Percentiles rank a stretch among this genome's conserved stretches.
phyloP scores from a whole-genome alignment of 2,329 filamentous ascomycete genomes.

The Endothia cerciana region DNA sequence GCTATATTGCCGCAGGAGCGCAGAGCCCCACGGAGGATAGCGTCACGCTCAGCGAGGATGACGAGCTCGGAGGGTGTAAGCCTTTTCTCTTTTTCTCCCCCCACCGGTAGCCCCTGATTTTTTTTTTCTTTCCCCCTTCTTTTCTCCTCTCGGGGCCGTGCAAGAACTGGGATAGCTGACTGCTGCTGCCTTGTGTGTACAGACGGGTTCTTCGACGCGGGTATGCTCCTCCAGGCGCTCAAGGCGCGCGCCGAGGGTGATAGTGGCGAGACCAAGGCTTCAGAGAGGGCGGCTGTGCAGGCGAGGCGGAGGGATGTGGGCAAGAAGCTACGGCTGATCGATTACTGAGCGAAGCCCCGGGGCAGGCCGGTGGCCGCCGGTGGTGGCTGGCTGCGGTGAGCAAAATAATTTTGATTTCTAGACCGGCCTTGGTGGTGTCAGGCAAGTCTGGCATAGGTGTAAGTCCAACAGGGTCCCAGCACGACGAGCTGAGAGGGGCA shows the following conservation, averaged over 20 bases:
- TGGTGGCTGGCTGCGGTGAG: too few species aligned
- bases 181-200: constrained; percentile 39
- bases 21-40: constrained; percentile 71
- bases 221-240: constrained; percentile 88
- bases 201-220: constrained; percentile 98
- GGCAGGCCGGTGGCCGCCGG: too few species aligned
- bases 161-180: constrained; percentile 4
- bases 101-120: too few species aligned
- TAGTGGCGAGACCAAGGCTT: constrained; percentile 54
- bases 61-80: constrained; percentile 92
- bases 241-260: constrained; percentile 69
- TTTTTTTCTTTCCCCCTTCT: constrained; percentile 19
- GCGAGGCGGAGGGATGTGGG: constrained; percentile 70
- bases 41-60: constrained; percentile 75
- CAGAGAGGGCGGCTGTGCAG: constrained; percentile 62
- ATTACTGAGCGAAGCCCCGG: constrained; percentile 56
- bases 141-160: neutral
- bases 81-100: constrained; percentile 37
- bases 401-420: too few species aligned
- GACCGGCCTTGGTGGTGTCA: too few species aligned
- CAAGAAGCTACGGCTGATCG: constrained; percentile 71
- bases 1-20: constrained; percentile 48
- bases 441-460: too few species aligned
- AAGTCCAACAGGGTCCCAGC: too few species aligned
- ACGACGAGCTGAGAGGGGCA: too few species aligned